A percentile compares a stretch with the other conserved stretches of the same genome.
Conservation (phyloP, 306 rosid genomes). For the Prunus padus region DNA sequence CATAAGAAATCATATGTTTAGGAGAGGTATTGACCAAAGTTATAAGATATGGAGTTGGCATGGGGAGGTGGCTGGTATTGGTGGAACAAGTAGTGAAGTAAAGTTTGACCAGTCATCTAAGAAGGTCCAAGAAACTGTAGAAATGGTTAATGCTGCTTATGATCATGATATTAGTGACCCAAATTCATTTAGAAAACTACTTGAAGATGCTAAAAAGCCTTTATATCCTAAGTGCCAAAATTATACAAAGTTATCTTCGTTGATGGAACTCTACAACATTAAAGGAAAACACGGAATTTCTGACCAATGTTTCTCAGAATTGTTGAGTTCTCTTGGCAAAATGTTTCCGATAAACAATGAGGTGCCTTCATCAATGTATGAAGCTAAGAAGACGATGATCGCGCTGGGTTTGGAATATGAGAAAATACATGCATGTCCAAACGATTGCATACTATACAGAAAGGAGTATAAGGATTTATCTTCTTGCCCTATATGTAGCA, state of each 20-base stretch:
- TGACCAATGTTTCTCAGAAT: background rate
- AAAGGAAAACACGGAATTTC: background rate
- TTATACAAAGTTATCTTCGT: background rate
- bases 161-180: background rate
- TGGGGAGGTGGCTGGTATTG: background rate
- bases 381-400: background rate
- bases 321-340: background rate
- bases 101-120: background rate
- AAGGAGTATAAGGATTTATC: background rate
- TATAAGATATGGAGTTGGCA: background rate
- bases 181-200: background rate
- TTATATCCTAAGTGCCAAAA: background rate
- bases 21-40: background rate
- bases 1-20: background rate
- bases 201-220: background rate
- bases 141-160: background rate
- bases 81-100: background rate
- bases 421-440: background rate
- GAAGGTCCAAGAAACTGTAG: background rate
- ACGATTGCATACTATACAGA: background rate
- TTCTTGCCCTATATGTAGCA: background rate
- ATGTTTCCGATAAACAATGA: background rate
- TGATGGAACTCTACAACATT: background rate
- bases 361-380: background rate
- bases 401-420: background rate